Percentiles rank a stretch among this genome's conserved stretches.
Conservation (phyloP, 2,329 filamentous ascomycete species). For the Alternaria sp. region DNA sequence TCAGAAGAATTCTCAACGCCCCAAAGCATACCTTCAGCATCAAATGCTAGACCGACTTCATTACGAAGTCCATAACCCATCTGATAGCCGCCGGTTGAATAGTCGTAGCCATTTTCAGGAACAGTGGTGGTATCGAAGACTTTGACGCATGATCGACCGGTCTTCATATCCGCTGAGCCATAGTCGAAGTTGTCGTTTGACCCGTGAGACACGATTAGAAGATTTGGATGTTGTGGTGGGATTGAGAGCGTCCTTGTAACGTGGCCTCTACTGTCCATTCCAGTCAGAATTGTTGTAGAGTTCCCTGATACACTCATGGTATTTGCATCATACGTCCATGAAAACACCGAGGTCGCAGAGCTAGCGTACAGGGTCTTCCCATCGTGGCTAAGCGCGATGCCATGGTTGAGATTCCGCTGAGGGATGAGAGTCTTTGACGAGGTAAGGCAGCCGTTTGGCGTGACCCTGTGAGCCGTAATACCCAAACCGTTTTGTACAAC, state of each 20-base stretch:
- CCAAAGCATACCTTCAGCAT: slow-evolving; percentile 43
- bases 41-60: slow-evolving; percentile 68
- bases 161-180: slow-evolving; percentile 57
- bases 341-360: slow-evolving; percentile 35
- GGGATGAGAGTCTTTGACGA: slow-evolving; percentile 31
- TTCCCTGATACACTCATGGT: slow-evolving; percentile 43
- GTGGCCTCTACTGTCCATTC: slow-evolving; percentile 40
- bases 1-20: slow-evolving; percentile 75
- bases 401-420: slow-evolving; percentile 41
- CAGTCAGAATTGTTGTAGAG: slow-evolving; percentile 28
- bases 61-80: slow-evolving; percentile 74
- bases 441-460: slow-evolving; percentile 43
- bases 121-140: slow-evolving; percentile 60
- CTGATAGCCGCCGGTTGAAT: slow-evolving; percentile 59
- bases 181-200: slow-evolving; percentile 69
- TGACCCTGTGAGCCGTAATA: slow-evolving; percentile 51
- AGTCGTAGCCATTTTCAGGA: slow-evolving; percentile 44
- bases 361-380: slow-evolving; percentile 44
- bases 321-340: slow-evolving; percentile 37
- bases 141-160: slow-evolving; percentile 70
- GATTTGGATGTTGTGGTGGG: slow-evolving; percentile 46
- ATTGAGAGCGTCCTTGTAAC: slow-evolving; percentile 37
- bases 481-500: slow-evolving; percentile 51
- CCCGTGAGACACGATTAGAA: slow-evolving; percentile 71
- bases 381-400: slow-evolving; percentile 37